Evolutionary conservation across 2,329 filamentous ascomycete species (phyloP).

Genomic region (Teratosphaeria destructans): DNA sequence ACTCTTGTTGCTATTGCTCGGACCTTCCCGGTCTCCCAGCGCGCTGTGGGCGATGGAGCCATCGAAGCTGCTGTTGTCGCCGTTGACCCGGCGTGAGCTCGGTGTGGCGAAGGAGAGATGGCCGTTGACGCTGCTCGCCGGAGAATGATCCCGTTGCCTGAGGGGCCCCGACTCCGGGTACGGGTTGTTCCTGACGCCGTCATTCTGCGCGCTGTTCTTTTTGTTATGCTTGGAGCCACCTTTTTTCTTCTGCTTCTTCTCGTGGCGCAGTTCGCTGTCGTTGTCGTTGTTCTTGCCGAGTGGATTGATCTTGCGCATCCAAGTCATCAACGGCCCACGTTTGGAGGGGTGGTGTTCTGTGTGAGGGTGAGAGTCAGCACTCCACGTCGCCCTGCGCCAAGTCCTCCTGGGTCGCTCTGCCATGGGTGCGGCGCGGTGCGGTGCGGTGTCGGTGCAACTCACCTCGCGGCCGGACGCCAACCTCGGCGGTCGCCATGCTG

Average conservation of each 20-base stretch:
- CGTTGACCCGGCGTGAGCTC: conserved; percentile 38
- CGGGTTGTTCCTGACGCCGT: conserved; percentile 67
- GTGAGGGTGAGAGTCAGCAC: background rate
- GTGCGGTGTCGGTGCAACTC: background rate
- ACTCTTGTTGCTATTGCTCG: conserved; percentile 57
- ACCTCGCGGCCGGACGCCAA: conserved; percentile 35
- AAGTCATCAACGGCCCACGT: conserved; percentile 77
- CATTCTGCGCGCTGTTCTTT: conserved; percentile 40
- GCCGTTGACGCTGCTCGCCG: conserved; percentile 32
- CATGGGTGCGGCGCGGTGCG: background rate
- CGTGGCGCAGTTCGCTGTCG: conserved; percentile 5
- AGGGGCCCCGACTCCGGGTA: conserved; percentile 70
- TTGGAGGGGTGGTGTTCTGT: conserved; percentile 58
- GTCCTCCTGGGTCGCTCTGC: background rate
- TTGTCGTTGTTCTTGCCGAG: conserved; percentile 60
- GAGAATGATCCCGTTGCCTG: conserved; percentile 41
- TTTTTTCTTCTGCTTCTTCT: conserved; percentile 30
- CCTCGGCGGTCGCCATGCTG: conserved; percentile 35
- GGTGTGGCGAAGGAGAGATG: conserved; percentile 43
- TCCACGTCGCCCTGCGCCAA: conserved; percentile 15
- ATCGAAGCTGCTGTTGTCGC: conserved; percentile 38
- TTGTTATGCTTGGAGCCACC: conserved; percentile 18
- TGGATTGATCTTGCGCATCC: conserved; percentile 88
- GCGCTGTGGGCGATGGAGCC: conserved; percentile 39
- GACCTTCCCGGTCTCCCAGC: conserved; percentile 48